Base-by-base conservation (phyloP, 192 early-diverging fungal genomes). In the Coemansia sp. region DNA sequence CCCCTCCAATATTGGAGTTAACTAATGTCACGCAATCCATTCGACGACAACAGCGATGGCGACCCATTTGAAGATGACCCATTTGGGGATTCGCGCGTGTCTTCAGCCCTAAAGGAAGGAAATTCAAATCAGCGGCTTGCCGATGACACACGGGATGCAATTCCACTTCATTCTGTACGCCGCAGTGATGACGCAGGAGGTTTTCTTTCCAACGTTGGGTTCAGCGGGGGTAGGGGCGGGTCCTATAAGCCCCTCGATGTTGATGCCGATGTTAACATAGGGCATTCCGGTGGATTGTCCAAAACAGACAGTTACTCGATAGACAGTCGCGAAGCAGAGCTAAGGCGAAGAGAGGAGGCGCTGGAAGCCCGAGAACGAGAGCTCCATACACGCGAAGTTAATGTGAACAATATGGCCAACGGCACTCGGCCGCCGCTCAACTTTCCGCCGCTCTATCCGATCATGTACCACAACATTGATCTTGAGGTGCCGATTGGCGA, bases 391-490 rank as follows among this genome's bases (percentile, higher is more conserved):
- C 88, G 90, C 58, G 89, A 92, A 68, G 85, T 70, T 39, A 84
- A 86, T 56, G 75, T 91, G 62, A 78, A 85, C 15, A 72, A 74
- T 37, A 49, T 81, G 74, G 74, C 70, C 0, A 76, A 76, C 32
- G 88, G 88, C 12, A 72, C 86, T 19, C 77, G 88, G 41, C 89
- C 90, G n/a, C 84, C 89, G 41, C 92, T 93, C 77, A 90, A 90
- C 62, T 93, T 93, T 65, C 93, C 92, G 5, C 91, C 91, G 51
- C 90, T 90, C 65, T 94, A 91, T 56, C 92, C 93, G 11, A 68
- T 93, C 65, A 87, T 95, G 68, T 92, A 93, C 76, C 88, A 92
- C 62, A 85, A 91, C 62, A 95, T 95, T 67, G 83, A 85, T 18
- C 77, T 67, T 9, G 90, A 92, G 74, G 89, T 93, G 56, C 91